Percentiles rank a stretch among this genome's conserved stretches.
These are phyloP conservation scores for Domatiomyces globalis DNA, from an alignment of 2,329 filamentous ascomycete species.

Conservation along the genomic window DNA sequence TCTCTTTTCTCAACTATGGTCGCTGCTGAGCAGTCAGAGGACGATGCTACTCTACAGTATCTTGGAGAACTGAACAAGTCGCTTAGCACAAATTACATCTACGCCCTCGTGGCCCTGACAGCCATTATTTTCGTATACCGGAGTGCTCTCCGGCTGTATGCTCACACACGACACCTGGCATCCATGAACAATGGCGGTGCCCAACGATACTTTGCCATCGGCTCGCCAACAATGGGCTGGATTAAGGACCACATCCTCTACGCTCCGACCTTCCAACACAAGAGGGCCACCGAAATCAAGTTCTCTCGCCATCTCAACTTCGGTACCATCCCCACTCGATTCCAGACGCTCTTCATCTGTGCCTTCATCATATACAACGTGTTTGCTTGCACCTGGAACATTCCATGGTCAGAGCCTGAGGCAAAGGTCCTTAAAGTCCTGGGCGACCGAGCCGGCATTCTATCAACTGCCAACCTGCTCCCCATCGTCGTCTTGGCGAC, in stretches of 20 bases:
- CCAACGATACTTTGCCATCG: slow-evolving; percentile 61
- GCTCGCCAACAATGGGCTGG: slow-evolving; percentile 43
- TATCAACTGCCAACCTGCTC: slow-evolving; percentile 32
- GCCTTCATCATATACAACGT: slow-evolving; percentile 31
- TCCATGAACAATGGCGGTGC: slow-evolving; percentile 52
- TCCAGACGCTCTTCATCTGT: slow-evolving; percentile 30
- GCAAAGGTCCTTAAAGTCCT: slow-evolving; percentile 26
- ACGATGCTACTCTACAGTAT: slow-evolving; percentile 11
- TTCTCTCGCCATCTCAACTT: slow-evolving; percentile 31
- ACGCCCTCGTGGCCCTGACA: slow-evolving; percentile 51
- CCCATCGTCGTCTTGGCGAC: slow-evolving; percentile 30
- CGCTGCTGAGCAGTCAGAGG: slow-evolving; percentile 10
- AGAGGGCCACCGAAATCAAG: slow-evolving; percentile 33
- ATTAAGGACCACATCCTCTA: slow-evolving; percentile 54
- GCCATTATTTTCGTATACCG: slow-evolving; percentile 54
- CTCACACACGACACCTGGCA: slow-evolving; percentile 58
- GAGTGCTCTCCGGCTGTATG: slow-evolving; percentile 43
- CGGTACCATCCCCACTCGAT: slow-evolving; percentile 33
- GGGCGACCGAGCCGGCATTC: slow-evolving; percentile 29
- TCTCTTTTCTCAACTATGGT: slow-evolving; percentile 1
- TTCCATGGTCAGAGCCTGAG: slow-evolving; percentile 26
- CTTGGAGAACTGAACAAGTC: slow-evolving; percentile 35
- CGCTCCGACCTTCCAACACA: slow-evolving; percentile 30
- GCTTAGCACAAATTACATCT: slow-evolving; percentile 47
- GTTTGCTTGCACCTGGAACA: slow-evolving; percentile 37